A percentile compares a stretch with the other conserved stretches of the same genome.
Conservation (phyloP, 2,329 filamentous ascomycete genomes). For the Neurospora crassa region DNA sequence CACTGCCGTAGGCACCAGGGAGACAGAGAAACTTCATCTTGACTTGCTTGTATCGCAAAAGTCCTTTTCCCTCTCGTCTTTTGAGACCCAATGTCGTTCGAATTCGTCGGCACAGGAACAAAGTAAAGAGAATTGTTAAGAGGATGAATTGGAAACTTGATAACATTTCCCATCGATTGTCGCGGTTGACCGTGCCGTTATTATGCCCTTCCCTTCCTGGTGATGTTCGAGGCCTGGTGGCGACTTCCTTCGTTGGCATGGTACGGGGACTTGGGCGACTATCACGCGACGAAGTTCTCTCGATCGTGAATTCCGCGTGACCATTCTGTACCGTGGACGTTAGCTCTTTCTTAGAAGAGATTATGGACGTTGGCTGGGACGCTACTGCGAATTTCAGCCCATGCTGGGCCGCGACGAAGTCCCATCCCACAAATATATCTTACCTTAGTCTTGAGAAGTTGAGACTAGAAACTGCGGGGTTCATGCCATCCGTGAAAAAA, state of each 20-base stretch:
- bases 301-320: neutral
- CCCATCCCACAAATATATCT: neutral
- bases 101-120: neutral
- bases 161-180: neutral
- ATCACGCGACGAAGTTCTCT: neutral
- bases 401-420: neutral
- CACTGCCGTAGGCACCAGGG: constrained; percentile 21
- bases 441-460: neutral
- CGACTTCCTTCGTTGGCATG: neutral
- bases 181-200: neutral
- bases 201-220: neutral
- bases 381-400: neutral
- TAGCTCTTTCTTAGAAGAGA: neutral
- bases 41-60: neutral
- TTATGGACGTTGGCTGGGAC: neutral
- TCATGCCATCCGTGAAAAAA: neutral
- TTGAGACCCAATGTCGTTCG: neutral
- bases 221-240: neutral
- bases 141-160: neutral
- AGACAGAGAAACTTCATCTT: constrained; percentile 23
- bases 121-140: neutral
- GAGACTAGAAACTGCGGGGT: neutral
- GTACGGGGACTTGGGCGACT: neutral
- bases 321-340: neutral
- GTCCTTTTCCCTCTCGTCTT: neutral